Percentiles rank a stretch among this genome's conserved stretches.
These are phyloP conservation scores for Salix udensis DNA, from an alignment of 345 rosid species.

Conservation along the genomic window DNA sequence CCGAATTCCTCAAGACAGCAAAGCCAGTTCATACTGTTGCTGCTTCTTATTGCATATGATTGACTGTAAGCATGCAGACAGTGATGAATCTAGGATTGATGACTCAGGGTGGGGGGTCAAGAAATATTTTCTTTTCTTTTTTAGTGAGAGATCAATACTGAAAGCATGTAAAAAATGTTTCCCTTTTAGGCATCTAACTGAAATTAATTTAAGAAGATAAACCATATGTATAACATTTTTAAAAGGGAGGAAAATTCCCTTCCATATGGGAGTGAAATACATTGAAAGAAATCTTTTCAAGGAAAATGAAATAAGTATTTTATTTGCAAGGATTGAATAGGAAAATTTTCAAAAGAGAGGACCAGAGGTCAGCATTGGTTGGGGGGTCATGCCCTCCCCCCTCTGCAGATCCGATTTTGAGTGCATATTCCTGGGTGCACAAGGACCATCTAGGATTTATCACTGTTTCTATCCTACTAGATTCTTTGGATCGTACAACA, in stretches of 20 bases:
- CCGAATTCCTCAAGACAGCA: neutral
- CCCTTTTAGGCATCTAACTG: neutral
- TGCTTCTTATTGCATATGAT: neutral
- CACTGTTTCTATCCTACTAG: neutral
- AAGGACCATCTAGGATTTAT: neutral
- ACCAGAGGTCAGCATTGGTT: neutral
- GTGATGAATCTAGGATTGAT: neutral
- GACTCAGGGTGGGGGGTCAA: no score
- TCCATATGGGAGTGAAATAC: neutral
- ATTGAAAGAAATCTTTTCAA: neutral
- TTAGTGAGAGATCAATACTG: no score
- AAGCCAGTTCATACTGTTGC: neutral
- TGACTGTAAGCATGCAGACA: neutral
- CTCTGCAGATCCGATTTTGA: no score
- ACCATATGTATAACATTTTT: neutral
- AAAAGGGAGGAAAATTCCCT: neutral
- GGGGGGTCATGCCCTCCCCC: neutral
- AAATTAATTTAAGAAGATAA: neutral
- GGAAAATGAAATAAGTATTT: no score
- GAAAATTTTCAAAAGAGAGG: neutral
- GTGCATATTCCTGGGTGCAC: neutral
- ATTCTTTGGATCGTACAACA: neutral
- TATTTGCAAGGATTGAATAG: no score
- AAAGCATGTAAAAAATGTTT: neutral
- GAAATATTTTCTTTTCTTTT: no score